phyloP scores from a whole-genome alignment of 768 basidiomycete genomes.

The Mycena belliarum region DNA sequence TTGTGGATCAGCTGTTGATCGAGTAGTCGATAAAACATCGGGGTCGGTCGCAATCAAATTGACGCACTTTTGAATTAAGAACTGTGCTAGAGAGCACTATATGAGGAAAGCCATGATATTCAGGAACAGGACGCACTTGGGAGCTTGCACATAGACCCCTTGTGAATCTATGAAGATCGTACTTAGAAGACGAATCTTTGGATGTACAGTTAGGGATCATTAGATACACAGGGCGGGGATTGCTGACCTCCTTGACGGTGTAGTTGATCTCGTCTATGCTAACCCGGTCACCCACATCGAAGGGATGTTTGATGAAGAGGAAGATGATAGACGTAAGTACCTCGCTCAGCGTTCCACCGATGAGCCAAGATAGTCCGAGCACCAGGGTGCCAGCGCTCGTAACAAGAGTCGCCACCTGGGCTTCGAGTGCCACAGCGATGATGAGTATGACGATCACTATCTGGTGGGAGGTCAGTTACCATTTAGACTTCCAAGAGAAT shows the following conservation, averaged over 20 bases:
- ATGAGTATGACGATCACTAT: constrained; percentile 71
- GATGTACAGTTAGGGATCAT: neutral
- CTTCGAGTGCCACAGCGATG: constrained; percentile 79
- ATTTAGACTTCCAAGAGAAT: neutral
- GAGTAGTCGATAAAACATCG: constrained; percentile 1
- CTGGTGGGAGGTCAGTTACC: neutral
- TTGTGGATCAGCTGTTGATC: constrained; percentile 63
- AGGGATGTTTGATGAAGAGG: constrained; percentile 85
- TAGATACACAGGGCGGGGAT: neutral
- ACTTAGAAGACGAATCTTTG: constrained; percentile 73
- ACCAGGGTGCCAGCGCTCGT: constrained; percentile 71
- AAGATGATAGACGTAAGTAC: constrained; percentile 87
- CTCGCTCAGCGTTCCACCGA: constrained; percentile 78
- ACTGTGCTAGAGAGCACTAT: constrained; percentile 5
- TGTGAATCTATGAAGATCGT: constrained; percentile 69
- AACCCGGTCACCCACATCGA: constrained; percentile 81
- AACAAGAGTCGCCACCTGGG: constrained; percentile 70
- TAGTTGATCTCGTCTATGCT: constrained; percentile 53
- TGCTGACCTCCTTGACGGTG: constrained; percentile 68
- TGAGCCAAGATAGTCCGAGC: constrained; percentile 79
- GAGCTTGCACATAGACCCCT: constrained; percentile 67
- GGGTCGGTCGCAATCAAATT: neutral
- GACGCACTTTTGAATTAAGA: constrained; percentile 12
- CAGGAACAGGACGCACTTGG: constrained; percentile 41
- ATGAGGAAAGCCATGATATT: neutral